Percentiles rank a stretch among this genome's conserved stretches.
Conservation (phyloP, 345 rosid genomes). For the Aquilaria malaccensis region DNA sequence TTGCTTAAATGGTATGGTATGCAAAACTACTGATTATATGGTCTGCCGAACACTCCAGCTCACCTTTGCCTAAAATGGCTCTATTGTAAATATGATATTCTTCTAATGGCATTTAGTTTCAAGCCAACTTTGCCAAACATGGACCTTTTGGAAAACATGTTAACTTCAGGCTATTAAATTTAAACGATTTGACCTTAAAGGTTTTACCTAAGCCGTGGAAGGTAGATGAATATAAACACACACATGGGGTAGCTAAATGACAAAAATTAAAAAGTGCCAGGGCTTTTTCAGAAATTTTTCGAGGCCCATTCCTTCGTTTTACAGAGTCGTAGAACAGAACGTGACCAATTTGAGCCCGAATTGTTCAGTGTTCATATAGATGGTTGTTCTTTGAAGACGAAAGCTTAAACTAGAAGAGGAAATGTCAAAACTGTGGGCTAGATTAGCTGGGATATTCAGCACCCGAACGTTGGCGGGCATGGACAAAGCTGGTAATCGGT, state of each 20-base stretch:
- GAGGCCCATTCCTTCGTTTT: not conserved
- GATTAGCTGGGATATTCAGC: slow-evolving; percentile 59
- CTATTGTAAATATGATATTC: too few species aligned
- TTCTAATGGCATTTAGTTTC: too few species aligned
- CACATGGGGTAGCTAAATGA: not conserved
- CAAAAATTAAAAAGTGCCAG: not conserved
- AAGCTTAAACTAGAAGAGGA: slow-evolving; percentile 16
- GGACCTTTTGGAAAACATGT: too few species aligned
- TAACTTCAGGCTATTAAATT: too few species aligned
- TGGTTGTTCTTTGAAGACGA: not conserved
- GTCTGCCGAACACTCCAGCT: too few species aligned
- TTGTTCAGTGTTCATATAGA: not conserved
- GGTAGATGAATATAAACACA: too few species aligned
- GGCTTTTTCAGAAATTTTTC: not conserved
- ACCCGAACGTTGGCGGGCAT: slow-evolving; percentile 42
- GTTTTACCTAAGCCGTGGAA: too few species aligned
- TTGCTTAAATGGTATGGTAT: too few species aligned
- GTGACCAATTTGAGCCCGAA: not conserved
- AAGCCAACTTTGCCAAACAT: too few species aligned
- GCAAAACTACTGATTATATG: too few species aligned
- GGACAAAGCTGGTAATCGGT: slow-evolving; percentile 77
- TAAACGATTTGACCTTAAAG: too few species aligned
- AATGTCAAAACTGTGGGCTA: slow-evolving; percentile 74
- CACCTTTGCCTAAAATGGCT: too few species aligned
- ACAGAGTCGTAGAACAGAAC: not conserved